These are phyloP conservation scores for Ramicandelaber brevisporus DNA, from an alignment of 192 early-diverging fungal genomes.

Conservation along the genomic window DNA sequence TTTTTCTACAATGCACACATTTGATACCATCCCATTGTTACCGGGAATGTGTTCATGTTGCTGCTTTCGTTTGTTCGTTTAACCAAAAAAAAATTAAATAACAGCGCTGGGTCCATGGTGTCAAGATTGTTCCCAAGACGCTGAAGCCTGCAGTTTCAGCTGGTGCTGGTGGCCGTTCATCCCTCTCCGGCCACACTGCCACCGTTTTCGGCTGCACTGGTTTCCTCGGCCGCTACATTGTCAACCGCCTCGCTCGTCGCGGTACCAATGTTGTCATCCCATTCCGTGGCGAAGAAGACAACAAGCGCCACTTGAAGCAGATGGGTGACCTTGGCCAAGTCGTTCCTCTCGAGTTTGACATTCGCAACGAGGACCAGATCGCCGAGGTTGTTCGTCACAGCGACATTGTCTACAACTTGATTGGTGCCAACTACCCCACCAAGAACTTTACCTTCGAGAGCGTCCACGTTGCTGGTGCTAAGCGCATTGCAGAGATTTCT, in stretches of 20 bases:
- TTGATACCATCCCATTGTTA: too few species aligned
- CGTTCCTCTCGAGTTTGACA: slow-evolving; percentile 68
- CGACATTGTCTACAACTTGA: slow-evolving; percentile 85
- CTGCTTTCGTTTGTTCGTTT: too few species aligned
- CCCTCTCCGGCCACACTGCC: slow-evolving; percentile 60
- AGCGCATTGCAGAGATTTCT: slow-evolving; percentile 48
- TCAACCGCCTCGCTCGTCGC: slow-evolving; percentile 70
- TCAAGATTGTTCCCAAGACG: too few species aligned
- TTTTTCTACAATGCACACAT: too few species aligned
- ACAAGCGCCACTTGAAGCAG: slow-evolving; percentile 62
- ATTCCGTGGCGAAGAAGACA: slow-evolving; percentile 66
- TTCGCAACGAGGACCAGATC: slow-evolving; percentile 65
- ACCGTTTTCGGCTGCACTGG: slow-evolving; percentile 94
- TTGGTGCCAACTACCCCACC: slow-evolving; percentile 76
- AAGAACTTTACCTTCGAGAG: slow-evolving; percentile 77
- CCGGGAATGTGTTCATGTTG: too few species aligned
- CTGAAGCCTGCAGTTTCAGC: slow-evolving; percentile 28
- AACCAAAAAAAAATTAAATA: too few species aligned
- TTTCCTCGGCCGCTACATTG: slow-evolving; percentile 82
- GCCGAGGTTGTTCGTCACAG: slow-evolving; percentile 70
- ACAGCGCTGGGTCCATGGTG: too few species aligned
- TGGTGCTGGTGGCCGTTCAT: slow-evolving; percentile 47
- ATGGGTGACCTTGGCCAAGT: slow-evolving; percentile 92
- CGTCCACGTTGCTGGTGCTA: slow-evolving; percentile 65
- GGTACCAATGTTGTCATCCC: slow-evolving; percentile 82